Percentiles rank a stretch among this genome's conserved stretches.
These are phyloP conservation scores for Podaxis pistillaris DNA, from an alignment of 768 basidiomycete species.

Conservation along the genomic window DNA sequence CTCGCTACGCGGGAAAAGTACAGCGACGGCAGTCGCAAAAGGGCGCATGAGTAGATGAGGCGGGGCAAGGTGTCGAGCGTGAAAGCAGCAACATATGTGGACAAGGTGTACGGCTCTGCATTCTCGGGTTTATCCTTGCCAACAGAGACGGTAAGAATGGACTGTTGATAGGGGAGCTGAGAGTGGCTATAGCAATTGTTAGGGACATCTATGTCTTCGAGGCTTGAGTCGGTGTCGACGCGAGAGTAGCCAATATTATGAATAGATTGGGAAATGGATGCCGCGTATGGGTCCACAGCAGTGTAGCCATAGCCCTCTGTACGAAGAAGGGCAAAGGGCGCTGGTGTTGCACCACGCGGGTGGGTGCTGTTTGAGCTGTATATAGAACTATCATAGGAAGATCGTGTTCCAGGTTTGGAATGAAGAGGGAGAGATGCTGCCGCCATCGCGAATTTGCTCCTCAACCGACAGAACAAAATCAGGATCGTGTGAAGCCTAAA, in stretches of 20 bases:
- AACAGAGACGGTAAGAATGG: conserved; percentile 4
- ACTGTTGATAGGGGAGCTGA: not conserved
- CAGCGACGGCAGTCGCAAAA: conserved; percentile 59
- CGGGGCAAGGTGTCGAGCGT: conserved; percentile 27
- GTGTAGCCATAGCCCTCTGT: not conserved
- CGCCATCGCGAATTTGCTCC: not conserved
- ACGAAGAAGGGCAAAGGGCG: not conserved
- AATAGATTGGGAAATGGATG: conserved; percentile 6
- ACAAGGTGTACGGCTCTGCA: not conserved
- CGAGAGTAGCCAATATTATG: not conserved
- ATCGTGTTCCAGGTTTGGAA: not conserved
- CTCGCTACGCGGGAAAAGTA: conserved; percentile 67
- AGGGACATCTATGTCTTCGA: conserved; percentile 3
- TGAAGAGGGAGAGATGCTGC: not conserved
- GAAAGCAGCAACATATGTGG: conserved; percentile 21
- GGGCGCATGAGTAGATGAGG: conserved; percentile 32
- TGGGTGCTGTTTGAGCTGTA: not conserved
- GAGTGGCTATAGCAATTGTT: not conserved
- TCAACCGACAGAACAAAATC: no score
- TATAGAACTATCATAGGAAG: not conserved
- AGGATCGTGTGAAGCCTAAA: not conserved
- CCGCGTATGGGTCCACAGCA: conserved; percentile 8
- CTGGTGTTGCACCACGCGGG: not conserved
- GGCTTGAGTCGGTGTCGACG: not conserved
- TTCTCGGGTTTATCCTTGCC: not conserved